Conservation (phyloP, 257 asterid species). For the Mitragyna speciosa region DNA sequence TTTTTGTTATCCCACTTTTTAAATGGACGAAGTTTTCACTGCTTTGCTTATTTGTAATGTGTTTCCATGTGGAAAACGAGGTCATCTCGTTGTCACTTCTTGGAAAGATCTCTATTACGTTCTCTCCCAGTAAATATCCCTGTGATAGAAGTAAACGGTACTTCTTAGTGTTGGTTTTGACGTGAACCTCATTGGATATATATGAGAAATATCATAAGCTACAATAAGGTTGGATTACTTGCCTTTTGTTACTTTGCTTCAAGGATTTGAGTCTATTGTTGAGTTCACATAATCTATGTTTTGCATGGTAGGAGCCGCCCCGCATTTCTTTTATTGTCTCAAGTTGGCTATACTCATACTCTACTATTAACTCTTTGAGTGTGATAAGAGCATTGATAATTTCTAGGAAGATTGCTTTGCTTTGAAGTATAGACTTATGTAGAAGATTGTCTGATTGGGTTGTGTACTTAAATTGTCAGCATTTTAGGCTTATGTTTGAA, state of each 20-base stretch:
- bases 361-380: not conserved
- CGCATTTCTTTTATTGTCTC: not conserved
- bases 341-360: not conserved
- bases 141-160: not conserved
- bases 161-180: conserved; percentile 5
- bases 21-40: not conserved
- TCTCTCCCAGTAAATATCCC: not conserved
- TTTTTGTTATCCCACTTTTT: not conserved
- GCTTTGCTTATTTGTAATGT: not conserved
- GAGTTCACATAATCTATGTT: not conserved
- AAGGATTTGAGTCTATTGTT: not conserved
- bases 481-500: not conserved
- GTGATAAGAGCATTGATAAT: not conserved
- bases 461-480: not conserved
- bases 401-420: not conserved
- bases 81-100: not conserved
- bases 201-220: too few species aligned
- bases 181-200: not conserved
- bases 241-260: not conserved
- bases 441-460: not conserved
- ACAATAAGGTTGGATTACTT: not conserved
- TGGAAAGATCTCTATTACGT: not conserved
- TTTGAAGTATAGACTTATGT: not conserved
- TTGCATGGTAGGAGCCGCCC: not conserved
- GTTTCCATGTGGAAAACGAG: not conserved